A percentile compares a stretch with the other conserved stretches of the same genome.
Conservation (phyloP, 106 monocot genomes). For the Triglochin maritima region DNA sequence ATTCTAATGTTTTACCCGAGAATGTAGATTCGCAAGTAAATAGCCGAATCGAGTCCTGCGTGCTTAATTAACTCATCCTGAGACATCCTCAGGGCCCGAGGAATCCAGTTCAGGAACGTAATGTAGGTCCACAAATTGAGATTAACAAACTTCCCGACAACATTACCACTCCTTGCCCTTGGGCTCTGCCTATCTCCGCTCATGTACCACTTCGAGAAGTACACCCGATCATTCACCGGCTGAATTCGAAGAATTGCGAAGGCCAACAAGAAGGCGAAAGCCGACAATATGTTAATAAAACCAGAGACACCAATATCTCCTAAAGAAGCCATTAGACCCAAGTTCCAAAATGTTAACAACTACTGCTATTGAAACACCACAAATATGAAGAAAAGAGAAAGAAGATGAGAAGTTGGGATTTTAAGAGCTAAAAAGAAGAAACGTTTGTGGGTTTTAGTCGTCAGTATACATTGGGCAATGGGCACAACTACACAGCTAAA, state of each 20-base stretch:
- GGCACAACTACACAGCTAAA: no score
- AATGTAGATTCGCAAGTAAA: conserved; percentile 86
- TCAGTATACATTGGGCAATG: no score
- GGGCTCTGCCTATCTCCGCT: conserved; percentile 32
- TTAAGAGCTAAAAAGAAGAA: no score
- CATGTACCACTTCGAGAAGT: conserved; percentile 81
- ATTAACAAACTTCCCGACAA: conserved; percentile 57
- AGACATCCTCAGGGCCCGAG: conserved; percentile 71
- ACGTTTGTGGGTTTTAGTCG: no score
- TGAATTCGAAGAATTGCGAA: conserved; percentile 78
- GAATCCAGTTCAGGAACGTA: conserved; percentile 84
- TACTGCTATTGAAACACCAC: no score
- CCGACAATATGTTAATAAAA: conserved; percentile 61
- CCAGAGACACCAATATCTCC: conserved; percentile 78
- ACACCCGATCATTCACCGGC: conserved; percentile 72
- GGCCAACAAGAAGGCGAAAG: conserved; percentile 65
- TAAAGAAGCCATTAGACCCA: conserved; percentile 54
- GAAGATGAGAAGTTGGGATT: no score
- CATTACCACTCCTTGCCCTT: conserved; percentile 13
- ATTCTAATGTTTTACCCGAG: conserved; percentile 43
- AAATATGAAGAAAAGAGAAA: no score
- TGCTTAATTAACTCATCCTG: conserved; percentile 63
- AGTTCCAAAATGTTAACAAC: neutral
- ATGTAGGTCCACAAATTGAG: conserved; percentile 56
- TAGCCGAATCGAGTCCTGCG: conserved; percentile 83